Percentiles rank a stretch among this genome's conserved stretches.
Evolutionary conservation across 345 rosid species (phyloP).

Genomic region (Salix suchowensis): DNA sequence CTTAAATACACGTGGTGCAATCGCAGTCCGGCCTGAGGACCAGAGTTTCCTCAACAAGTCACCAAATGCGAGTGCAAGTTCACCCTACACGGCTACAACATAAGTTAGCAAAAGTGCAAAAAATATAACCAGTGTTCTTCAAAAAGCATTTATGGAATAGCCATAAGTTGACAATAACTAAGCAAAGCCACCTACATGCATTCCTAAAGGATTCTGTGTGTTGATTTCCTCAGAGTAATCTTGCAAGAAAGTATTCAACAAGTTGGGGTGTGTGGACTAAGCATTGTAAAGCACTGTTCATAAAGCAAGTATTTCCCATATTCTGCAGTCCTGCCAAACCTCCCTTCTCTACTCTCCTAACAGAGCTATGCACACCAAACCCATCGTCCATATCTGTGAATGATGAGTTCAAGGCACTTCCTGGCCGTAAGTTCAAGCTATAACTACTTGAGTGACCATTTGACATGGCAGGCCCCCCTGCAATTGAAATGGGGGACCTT

Average conservation of each 20-base stretch:
- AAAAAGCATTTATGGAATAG: not conserved
- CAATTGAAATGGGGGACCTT: constrained; percentile 56
- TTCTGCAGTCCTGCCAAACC: constrained; percentile 93
- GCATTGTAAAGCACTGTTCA: constrained; percentile 94
- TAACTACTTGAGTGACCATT: constrained; percentile 60
- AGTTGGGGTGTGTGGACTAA: constrained; percentile 79
- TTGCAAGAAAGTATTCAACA: constrained; percentile 75
- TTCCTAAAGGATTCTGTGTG: constrained; percentile 77
- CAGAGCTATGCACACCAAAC: constrained; percentile 34
- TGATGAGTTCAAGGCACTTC: constrained; percentile 39
- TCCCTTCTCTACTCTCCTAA: constrained; percentile 50
- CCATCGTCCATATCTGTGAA: constrained; percentile 36
- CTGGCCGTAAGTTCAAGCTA: constrained; percentile 34
- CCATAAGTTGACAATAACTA: constrained; percentile 1
- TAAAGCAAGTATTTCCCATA: constrained; percentile 93
- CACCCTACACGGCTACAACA: constrained; percentile 61
- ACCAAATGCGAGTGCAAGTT: constrained; percentile 86
- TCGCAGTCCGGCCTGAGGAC: constrained; percentile 57
- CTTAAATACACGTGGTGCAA: constrained; percentile 77
- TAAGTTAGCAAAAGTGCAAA: constrained; percentile 23
- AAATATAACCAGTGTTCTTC: not conserved
- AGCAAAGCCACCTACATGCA: constrained; percentile 56
- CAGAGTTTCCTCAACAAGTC: constrained; percentile 77
- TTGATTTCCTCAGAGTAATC: constrained; percentile 79
- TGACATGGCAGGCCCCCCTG: constrained; percentile 74